These are phyloP conservation scores for Aquilaria agallochum DNA, from an alignment of 441 rosid genomes.

Conservation along the genomic window DNA sequence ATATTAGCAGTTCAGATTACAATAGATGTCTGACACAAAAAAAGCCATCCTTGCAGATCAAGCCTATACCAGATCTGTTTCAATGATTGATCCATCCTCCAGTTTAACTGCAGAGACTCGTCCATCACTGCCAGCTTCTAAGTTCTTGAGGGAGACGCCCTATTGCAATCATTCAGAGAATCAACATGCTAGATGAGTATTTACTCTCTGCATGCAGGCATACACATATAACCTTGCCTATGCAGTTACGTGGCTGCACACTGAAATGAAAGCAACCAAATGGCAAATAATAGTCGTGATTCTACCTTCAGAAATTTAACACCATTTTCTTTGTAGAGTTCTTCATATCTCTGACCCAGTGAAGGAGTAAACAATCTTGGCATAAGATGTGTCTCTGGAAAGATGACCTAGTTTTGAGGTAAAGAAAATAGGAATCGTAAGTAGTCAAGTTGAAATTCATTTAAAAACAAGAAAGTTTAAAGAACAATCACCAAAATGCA, in stretches of 20 bases:
- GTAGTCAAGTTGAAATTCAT: too few relatives aligned
- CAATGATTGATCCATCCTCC: constrained; percentile 74
- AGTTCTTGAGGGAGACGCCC: constrained; percentile 72
- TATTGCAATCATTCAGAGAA: constrained; percentile 15
- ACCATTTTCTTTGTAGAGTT: constrained; percentile 74
- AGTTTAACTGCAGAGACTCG: constrained; percentile 68
- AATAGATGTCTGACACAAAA: not conserved
- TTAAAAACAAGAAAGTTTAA: too few relatives aligned
- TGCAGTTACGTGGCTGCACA: too few relatives aligned
- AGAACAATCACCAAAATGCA: too few relatives aligned
- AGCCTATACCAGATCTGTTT: constrained; percentile 65
- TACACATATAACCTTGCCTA: too few relatives aligned
- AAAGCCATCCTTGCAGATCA: constrained; percentile 5
- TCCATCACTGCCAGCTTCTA: constrained; percentile 79
- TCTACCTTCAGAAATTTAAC: constrained; percentile 69
- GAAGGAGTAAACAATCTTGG: constrained; percentile 91
- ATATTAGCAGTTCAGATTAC: too few relatives aligned
- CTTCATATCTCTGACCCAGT: constrained; percentile 79
- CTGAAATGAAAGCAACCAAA: too few relatives aligned
- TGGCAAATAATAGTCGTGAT: not conserved
- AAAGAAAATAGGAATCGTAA: not conserved
- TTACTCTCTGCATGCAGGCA: too few relatives aligned
- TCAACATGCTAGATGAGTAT: too few relatives aligned
- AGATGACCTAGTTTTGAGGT: constrained; percentile 49
- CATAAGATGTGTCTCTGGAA: constrained; percentile 81